Conservation (phyloP, 441 rosid species). For the Macaranga tanarius region DNA sequence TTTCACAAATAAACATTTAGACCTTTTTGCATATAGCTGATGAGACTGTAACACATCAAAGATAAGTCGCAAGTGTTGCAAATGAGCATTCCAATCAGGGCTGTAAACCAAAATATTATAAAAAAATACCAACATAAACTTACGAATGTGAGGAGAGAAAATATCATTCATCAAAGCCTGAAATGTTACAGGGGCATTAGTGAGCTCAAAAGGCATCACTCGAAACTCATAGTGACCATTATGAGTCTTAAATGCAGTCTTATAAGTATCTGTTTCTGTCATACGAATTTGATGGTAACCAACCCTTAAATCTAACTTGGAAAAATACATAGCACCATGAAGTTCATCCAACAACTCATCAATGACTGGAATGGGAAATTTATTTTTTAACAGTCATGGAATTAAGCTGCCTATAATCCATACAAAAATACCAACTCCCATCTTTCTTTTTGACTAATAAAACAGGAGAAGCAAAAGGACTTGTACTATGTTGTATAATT, state of each 20-base stretch:
- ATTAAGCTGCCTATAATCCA: background rate
- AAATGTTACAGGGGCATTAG: too few relatives aligned
- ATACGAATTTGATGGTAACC: too few relatives aligned
- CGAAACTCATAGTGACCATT: too few relatives aligned
- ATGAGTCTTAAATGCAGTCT: too few relatives aligned
- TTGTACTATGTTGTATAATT: background rate
- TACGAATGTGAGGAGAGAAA: background rate
- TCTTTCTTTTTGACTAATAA: background rate
- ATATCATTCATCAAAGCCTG: too few relatives aligned
- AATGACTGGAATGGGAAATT: background rate
- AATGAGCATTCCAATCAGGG: fast-evolving
- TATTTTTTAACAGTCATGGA: background rate
- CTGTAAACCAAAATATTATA: slow-evolving; percentile 2
- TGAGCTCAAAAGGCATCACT: too few relatives aligned
- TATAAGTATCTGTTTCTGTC: too few relatives aligned
- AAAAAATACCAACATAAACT: background rate
- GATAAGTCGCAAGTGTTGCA: background rate
- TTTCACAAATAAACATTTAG: background rate
- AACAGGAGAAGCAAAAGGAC: background rate
- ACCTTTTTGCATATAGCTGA: background rate
- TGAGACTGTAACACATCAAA: background rate
- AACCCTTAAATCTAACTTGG: too few relatives aligned
- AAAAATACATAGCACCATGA: too few relatives aligned
- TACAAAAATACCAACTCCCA: background rate
- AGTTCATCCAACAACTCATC: too few relatives aligned